Percentiles rank a stretch among this genome's conserved stretches.
Conservation (phyloP, 2,329 filamentous ascomycete species). For the Trichophyton rubrum region DNA sequence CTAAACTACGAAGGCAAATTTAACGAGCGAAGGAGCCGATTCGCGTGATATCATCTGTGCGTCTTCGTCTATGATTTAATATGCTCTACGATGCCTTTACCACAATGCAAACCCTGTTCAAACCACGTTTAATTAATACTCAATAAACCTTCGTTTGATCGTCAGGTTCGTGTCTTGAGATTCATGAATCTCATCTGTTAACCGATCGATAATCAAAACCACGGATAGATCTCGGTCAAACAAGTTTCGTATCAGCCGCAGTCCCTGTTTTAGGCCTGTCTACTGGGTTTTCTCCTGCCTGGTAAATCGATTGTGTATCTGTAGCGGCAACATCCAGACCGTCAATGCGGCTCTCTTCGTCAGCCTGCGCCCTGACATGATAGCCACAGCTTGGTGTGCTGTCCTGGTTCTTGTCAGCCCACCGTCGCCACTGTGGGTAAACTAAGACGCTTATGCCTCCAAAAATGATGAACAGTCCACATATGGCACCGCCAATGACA, state of each 20-base stretch:
- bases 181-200: neutral
- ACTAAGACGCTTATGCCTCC: slow-evolving; percentile 59
- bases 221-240: neutral
- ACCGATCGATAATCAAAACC: neutral
- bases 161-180: neutral
- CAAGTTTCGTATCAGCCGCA: neutral
- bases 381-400: neutral
- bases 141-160: neutral
- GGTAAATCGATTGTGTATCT: neutral
- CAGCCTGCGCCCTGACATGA: slow-evolving; percentile 10
- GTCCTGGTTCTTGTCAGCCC: slow-evolving; percentile 33
- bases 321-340: neutral
- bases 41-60: too few relatives aligned
- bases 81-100: neutral
- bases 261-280: neutral
- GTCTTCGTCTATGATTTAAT: too few relatives aligned
- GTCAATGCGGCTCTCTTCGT: slow-evolving; percentile 4
- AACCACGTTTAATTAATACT: neutral
- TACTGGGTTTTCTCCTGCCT: neutral
- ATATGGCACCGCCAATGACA: slow-evolving; percentile 74
- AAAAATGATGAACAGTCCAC: slow-evolving; percentile 67
- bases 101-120: neutral
- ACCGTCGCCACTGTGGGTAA: slow-evolving; percentile 67
- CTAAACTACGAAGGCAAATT: too few relatives aligned
- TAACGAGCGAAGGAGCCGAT: too few relatives aligned